Conservation (phyloP, 345 rosid genomes). For the Eucalyptus camaldulensis region DNA sequence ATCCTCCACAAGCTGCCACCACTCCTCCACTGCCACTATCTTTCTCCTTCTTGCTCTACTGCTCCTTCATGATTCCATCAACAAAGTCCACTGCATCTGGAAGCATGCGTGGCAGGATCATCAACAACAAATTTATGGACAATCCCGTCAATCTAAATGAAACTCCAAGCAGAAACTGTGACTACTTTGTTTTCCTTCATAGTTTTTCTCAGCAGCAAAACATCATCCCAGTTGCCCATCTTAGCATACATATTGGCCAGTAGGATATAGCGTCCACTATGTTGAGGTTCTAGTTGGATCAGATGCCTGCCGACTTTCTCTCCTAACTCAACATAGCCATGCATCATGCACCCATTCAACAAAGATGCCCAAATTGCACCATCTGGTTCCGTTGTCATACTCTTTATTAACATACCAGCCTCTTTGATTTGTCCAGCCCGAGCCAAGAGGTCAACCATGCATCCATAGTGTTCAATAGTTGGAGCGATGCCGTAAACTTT, state of each 20-base stretch:
- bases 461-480: slow-evolving; percentile 18
- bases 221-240: slow-evolving; percentile 21
- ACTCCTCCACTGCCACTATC: not conserved
- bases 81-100: slow-evolving; percentile 13
- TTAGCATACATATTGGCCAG: slow-evolving; percentile 11
- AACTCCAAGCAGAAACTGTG: slow-evolving; percentile 12
- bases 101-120: not conserved
- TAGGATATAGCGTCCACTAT: slow-evolving; percentile 15
- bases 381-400: slow-evolving; percentile 17
- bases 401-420: slow-evolving; percentile 5
- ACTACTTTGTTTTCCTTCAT: slow-evolving; percentile 8
- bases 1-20: slow-evolving; percentile 13
- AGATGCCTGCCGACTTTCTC: slow-evolving; percentile 3
- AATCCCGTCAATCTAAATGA: slow-evolving; percentile 11
- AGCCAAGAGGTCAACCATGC: slow-evolving; percentile 25
- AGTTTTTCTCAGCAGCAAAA: slow-evolving; percentile 3
- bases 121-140: slow-evolving; percentile 10
- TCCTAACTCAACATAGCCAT: not conserved
- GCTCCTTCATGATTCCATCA: slow-evolving; percentile 55
- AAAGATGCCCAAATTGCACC: slow-evolving; percentile 14
- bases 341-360: slow-evolving; percentile 13
- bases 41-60: slow-evolving; percentile 20
- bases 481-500: slow-evolving; percentile 12
- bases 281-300: slow-evolving; percentile 10
- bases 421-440: slow-evolving; percentile 10